A percentile compares a stretch with the other conserved stretches of the same genome.
Conservation (phyloP, 805 yeast species). For the Komagataella mondaviorum region DNA sequence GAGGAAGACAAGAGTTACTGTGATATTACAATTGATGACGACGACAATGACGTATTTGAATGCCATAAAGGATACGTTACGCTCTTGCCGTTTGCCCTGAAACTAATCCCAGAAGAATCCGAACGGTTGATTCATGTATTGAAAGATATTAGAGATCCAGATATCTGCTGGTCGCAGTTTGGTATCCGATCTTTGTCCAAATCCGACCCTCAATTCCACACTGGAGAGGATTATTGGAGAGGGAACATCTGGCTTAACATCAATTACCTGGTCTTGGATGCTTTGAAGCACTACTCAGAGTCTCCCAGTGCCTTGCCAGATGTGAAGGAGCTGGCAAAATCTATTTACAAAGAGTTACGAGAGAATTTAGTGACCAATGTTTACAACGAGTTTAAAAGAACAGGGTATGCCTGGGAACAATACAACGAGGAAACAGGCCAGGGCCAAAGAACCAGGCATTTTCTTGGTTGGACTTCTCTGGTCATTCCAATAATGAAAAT, state of each 20-base stretch:
- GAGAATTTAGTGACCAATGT: constrained; percentile 56
- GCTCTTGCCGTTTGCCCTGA: constrained; percentile 70
- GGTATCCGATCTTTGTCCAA: constrained; percentile 79
- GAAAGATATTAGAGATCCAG: constrained; percentile 49
- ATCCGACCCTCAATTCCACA: constrained; percentile 48
- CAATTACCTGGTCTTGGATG: constrained; percentile 70
- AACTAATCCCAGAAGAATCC: constrained; percentile 39
- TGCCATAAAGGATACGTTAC: constrained; percentile 88
- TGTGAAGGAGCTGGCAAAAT: constrained; percentile 24
- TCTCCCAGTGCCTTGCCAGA: constrained; percentile 16
- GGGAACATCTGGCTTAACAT: constrained; percentile 91
- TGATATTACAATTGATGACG: constrained; percentile 67
- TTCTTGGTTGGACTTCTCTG: constrained; percentile 89
- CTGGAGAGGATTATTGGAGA: constrained; percentile 90
- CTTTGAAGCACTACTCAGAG: constrained; percentile 41
- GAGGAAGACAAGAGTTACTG: constrained; percentile 56
- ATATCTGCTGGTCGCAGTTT: constrained; percentile 59
- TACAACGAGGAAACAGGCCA: constrained; percentile 68
- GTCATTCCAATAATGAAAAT: constrained; percentile 71
- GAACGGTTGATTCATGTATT: constrained; percentile 37
- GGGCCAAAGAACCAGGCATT: constrained; percentile 76
- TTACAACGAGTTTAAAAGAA: constrained; percentile 49
- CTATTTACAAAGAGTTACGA: constrained; percentile 47
- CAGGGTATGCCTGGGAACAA: constrained; percentile 87
- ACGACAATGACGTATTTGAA: constrained; percentile 50